Conservation (phyloP, 306 rosid species). For the Pachyrhizus erosus region DNA sequence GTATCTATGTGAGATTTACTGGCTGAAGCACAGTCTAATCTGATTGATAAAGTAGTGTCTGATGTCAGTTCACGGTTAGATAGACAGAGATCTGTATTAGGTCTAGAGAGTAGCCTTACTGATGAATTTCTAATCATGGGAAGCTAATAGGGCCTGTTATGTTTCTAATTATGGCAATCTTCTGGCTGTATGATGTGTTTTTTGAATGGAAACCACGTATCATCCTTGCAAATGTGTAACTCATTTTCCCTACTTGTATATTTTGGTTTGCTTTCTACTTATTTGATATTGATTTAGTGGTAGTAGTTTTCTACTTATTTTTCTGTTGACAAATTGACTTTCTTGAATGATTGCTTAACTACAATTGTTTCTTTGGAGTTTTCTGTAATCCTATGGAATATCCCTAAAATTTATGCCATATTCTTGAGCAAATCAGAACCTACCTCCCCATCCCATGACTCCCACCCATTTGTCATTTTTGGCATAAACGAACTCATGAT, state of each 20-base stretch:
- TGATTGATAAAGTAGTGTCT: background rate
- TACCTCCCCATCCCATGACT: background rate
- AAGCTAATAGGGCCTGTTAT: background rate
- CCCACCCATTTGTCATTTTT: background rate
- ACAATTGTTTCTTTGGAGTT: background rate
- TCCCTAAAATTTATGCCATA: slow-evolving; percentile 26
- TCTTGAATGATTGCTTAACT: slow-evolving; percentile 10
- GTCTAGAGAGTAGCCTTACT: background rate
- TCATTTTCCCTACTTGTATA: slow-evolving; percentile 9
- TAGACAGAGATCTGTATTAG: slow-evolving; percentile 2
- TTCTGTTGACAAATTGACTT: slow-evolving; percentile 16
- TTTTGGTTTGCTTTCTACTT: slow-evolving; percentile 10
- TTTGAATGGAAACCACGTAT: slow-evolving; percentile 24
- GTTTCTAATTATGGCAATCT: slow-evolving; percentile 16
- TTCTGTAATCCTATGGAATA: background rate
- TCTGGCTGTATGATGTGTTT: background rate
- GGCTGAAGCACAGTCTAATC: slow-evolving; percentile 24
- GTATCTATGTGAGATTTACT: background rate
- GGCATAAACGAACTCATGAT: background rate
- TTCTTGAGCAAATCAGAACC: slow-evolving; percentile 17
- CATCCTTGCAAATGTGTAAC: slow-evolving; percentile 22
- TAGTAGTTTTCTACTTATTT: background rate
- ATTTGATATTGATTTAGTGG: slow-evolving; percentile 5
- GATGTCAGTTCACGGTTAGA: background rate
- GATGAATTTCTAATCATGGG: background rate